A percentile compares a stretch with the other conserved stretches of the same genome.
Conservation (phyloP, 163 green algal genomes). For the Prototheca wickerhamii region DNA sequence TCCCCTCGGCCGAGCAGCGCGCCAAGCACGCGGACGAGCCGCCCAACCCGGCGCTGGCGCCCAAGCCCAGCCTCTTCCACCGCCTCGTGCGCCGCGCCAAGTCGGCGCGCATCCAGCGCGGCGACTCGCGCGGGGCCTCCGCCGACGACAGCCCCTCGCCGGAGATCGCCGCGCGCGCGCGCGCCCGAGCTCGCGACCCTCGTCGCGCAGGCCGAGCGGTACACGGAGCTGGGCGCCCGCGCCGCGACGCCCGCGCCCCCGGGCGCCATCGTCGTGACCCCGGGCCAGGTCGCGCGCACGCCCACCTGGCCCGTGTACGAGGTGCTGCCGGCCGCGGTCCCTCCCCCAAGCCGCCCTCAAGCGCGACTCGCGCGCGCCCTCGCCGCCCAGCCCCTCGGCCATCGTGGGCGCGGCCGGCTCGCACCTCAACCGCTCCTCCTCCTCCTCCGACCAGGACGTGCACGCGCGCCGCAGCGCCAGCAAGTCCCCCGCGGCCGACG, state of each 20-base stretch:
- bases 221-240: no score
- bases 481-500: not conserved
- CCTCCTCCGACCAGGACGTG: not conserved
- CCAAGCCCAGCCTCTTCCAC: not conserved
- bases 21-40: not conserved
- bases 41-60: not conserved
- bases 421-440: not conserved
- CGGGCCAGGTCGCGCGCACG: not conserved
- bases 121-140: no score
- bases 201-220: no score
- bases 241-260: no score
- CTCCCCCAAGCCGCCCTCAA: not conserved
- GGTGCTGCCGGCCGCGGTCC: not conserved
- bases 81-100: conserved; percentile 16
- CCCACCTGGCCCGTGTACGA: conserved; percentile 13
- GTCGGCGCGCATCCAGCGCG: not conserved
- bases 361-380: not conserved
- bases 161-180: no score
- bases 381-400: not conserved
- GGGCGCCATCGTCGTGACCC: not conserved
- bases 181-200: no score
- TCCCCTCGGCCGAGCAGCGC: conserved; percentile 4
- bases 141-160: no score
- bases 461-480: not conserved
- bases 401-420: not conserved